Percentiles rank a stretch among this genome's conserved stretches.
These are phyloP conservation scores for Sisymbrium irio DNA, from an alignment of 345 rosid species.

Conservation along the genomic window DNA sequence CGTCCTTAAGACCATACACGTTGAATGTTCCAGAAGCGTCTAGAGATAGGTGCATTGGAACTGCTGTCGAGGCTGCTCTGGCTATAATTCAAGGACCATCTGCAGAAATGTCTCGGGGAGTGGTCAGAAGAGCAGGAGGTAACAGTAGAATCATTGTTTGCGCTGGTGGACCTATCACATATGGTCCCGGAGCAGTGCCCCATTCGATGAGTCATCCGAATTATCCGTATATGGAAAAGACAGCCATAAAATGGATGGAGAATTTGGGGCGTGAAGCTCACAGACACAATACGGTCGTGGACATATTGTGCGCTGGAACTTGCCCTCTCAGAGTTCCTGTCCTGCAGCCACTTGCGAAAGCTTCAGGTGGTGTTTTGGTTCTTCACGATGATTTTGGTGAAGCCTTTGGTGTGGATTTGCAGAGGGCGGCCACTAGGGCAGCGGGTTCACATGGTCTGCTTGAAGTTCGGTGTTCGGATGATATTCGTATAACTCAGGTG, in stretches of 20 bases:
- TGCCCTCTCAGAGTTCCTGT: conserved; percentile 90
- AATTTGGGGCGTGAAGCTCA: conserved; percentile 77
- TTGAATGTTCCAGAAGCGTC: conserved; percentile 71
- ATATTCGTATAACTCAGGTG: conserved; percentile 81
- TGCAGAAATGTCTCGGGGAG: conserved; percentile 80
- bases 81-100: conserved; percentile 91
- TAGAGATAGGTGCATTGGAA: conserved; percentile 88
- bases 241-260: conserved; percentile 84
- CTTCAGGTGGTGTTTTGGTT: conserved; percentile 93
- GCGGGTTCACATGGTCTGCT: conserved; percentile 81
- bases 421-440: conserved; percentile 85
- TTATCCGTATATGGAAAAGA: conserved; percentile 85
- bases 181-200: conserved; percentile 92
- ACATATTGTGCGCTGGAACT: conserved; percentile 95
- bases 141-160: conserved; percentile 86
- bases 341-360: conserved; percentile 87
- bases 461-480: conserved; percentile 96
- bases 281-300: conserved; percentile 70
- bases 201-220: conserved; percentile 82
- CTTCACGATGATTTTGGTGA: conserved; percentile 99
- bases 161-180: conserved; percentile 92
- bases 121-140: conserved; percentile 86
- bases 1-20: conserved; percentile 84
- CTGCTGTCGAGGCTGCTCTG: conserved; percentile 91
- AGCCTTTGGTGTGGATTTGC: conserved; percentile 95